phyloP scores from a whole-genome alignment of 2,329 filamentous ascomycete species.

The Penicillium sclerotiorum region DNA sequence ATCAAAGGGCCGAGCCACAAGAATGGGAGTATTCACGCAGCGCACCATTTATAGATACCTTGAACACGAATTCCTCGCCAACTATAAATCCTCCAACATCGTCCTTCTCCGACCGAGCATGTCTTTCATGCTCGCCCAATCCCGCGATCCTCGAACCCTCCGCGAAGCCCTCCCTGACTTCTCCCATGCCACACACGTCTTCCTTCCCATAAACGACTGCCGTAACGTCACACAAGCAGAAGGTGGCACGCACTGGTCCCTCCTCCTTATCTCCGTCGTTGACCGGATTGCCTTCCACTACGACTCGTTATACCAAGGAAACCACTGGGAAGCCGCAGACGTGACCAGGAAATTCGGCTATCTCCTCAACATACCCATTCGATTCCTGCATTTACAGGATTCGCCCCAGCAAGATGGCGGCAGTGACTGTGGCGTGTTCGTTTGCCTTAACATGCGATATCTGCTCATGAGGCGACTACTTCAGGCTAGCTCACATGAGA shows the following conservation, averaged over 20 bases:
- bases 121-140: conserved; percentile 87
- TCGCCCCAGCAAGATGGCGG: conserved; percentile 89
- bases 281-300: conserved; percentile 97
- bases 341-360: conserved; percentile 70
- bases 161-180: conserved; percentile 79
- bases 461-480: conserved; percentile 83
- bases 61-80: conserved; percentile 80
- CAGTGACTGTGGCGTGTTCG: conserved; percentile 93
- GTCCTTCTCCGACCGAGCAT: conserved; percentile 89
- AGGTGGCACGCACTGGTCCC: conserved; percentile 90
- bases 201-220: conserved; percentile 92
- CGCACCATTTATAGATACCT: conserved; percentile 62
- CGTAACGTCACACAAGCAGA: conserved; percentile 75
- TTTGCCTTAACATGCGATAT: conserved; percentile 93
- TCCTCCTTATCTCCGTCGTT: conserved; percentile 84
- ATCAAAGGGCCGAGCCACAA: too few species aligned
- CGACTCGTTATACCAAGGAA: conserved; percentile 78
- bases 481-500: conserved; percentile 75
- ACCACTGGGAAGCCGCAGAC: conserved; percentile 71
- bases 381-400: conserved; percentile 79
- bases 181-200: conserved; percentile 80
- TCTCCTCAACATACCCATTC: conserved; percentile 67
- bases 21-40: too few species aligned
- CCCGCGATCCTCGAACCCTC: conserved; percentile 58
- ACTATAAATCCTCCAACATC: conserved; percentile 82